Percentiles rank a stretch among this genome's conserved stretches.
Conservation (phyloP, 192 early-diverging fungal genomes). For the Backusella morwellensis region DNA sequence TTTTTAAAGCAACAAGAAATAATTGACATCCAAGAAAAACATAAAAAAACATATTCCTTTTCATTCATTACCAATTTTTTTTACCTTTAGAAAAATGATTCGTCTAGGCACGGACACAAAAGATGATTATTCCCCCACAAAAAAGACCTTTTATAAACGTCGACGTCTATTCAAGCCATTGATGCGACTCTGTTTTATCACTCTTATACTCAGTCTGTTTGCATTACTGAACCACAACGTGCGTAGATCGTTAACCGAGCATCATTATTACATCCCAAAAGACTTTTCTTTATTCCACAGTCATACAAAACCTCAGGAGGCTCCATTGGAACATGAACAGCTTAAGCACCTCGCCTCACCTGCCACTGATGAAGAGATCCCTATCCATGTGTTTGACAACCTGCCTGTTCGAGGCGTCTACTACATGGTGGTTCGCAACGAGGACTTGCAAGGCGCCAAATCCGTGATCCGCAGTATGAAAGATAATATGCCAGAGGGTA, state of each 20-base stretch:
- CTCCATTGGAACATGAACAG: neutral
- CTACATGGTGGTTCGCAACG: conserved; percentile 61
- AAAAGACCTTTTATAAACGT: neutral
- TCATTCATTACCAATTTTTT: neutral
- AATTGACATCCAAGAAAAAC: neutral
- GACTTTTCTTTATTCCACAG: neutral
- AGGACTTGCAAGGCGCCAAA: conserved; percentile 57
- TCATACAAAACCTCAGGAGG: neutral
- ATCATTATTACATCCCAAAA: neutral
- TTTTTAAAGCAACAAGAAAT: neutral
- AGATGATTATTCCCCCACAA: neutral
- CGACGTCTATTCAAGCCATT: neutral
- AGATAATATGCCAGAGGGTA: conserved; percentile 66
- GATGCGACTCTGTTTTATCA: neutral
- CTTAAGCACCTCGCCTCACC: neutral
- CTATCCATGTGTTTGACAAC: neutral
- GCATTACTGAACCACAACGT: neutral
- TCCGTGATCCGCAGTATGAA: conserved; percentile 63
- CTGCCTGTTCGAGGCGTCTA: conserved; percentile 18
- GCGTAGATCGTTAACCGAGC: neutral
- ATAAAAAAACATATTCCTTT: neutral
- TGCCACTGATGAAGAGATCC: neutral
- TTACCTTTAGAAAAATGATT: neutral
- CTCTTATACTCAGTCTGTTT: neutral
- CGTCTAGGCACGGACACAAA: neutral